Evolutionary conservation across 2,329 filamentous ascomycete species (phyloP), one percentile per base, ranked within the genome.

Genomic region (Hymenoscyphus scutula): DNA sequence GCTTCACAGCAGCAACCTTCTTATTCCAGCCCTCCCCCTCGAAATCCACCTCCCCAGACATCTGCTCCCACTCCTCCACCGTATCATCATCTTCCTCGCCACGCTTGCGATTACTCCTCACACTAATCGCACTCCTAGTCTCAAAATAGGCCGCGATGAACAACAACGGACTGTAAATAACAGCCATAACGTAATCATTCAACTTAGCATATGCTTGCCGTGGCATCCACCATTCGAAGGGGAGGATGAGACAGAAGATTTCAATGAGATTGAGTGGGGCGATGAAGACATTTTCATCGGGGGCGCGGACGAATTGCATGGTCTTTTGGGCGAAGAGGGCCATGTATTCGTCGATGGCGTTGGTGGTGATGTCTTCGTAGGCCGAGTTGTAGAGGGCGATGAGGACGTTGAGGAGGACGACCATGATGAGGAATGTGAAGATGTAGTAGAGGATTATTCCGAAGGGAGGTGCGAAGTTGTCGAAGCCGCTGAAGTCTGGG

Each of bases 241-340:
- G 91, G 0, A 96, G 73, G 45, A 90, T 84, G 2, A 97, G 83
- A 64, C 85, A 80, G 65, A 97, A 81, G 19, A 98, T 87, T 75
- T 99, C 95, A 64, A 99, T 84, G 1, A 99, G 82, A 75, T 99
- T 99, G 77, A 99, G 90, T 0, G 95, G 95, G 0, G 95, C 88
- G 71, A 99, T 97, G 77, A 95, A 99, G 61, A 99, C 95, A 70
- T 99, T 99, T 76, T 99, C 95, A 71, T 99, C 95, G 0, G 95
- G 95, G 0, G 95, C 95, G 56, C 95, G 91, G 19, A 98, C 91
- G 72, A 97, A 99, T 72, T 96, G 92, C 84, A 98, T 91, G 0
- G 95, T 97, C 77, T 97, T 97, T 69, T 96, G 90, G 0, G 91
- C 84, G 77, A 97, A 97, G 3, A 98, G 84, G 0, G 92, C 94